phyloP scores from a whole-genome alignment of 768 basidiomycete genomes.

The Hypholoma sublateritium region DNA sequence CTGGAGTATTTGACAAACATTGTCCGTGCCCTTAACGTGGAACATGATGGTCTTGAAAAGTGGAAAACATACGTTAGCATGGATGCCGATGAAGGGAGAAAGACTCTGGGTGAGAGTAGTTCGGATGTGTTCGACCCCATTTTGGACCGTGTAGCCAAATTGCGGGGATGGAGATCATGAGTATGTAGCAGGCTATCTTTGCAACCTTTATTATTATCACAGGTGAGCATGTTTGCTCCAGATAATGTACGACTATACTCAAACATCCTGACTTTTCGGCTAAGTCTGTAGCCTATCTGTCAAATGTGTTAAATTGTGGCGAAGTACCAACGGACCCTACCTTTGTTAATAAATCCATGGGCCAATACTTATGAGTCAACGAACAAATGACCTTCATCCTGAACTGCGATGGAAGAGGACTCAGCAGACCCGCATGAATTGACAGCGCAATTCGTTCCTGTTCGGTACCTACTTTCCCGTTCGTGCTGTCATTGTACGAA shows the following conservation, averaged over 20 bases:
- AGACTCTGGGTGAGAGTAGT: conserved; percentile 26
- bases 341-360: conserved; percentile 12
- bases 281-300: background rate
- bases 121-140: conserved; percentile 28
- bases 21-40: conserved; percentile 86
- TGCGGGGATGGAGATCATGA: conserved; percentile 33
- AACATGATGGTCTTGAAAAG: conserved; percentile 71
- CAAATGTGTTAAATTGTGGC: conserved; percentile 9
- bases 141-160: conserved; percentile 36
- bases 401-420: background rate
- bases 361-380: background rate
- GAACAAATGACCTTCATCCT: background rate
- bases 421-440: conserved; percentile 10
- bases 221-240: conserved; percentile 5
- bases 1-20: conserved; percentile 90
- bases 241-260: conserved; percentile 9
- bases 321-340: conserved; percentile 5
- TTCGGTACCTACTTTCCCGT: background rate
- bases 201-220: background rate
- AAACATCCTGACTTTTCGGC: conserved; percentile 10
- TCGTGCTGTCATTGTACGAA: conserved; percentile 2
- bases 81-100: conserved; percentile 50
- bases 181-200: background rate
- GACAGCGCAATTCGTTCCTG: conserved; percentile 11
- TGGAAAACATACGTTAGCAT: conserved; percentile 77